A percentile compares a stretch with the other conserved stretches of the same genome.
phyloP scores from a whole-genome alignment of 352 stramenopile genomes.

The Globisporangium viniferum region DNA sequence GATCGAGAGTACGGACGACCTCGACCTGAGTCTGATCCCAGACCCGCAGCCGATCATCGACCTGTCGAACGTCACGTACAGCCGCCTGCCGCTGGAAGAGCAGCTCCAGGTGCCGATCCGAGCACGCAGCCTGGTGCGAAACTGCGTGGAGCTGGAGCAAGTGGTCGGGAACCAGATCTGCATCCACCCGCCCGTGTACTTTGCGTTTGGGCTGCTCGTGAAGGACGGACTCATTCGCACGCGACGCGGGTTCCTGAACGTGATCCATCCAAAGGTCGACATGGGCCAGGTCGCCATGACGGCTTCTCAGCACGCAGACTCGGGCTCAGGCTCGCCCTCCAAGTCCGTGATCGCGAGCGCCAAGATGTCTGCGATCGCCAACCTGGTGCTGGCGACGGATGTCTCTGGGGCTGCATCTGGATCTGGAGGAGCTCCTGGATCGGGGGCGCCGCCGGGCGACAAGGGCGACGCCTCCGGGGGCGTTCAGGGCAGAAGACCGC shows the following conservation, averaged over 20 bases:
- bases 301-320: conserved; percentile 22
- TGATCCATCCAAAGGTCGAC: conserved; percentile 52
- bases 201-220: conserved; percentile 46
- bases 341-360: conserved; percentile 3
- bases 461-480: not conserved
- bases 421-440: not conserved
- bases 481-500: conserved; percentile 15
- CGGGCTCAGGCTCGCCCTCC: conserved; percentile 6
- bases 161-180: conserved; percentile 28
- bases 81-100: conserved; percentile 50
- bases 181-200: conserved; percentile 49
- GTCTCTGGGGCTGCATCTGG: not conserved
- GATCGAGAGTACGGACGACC: conserved; percentile 14
- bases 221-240: conserved; percentile 45
- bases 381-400: conserved; percentile 9
- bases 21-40: not conserved
- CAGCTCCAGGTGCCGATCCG: conserved; percentile 41
- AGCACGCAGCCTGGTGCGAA: conserved; percentile 44
- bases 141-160: conserved; percentile 30
- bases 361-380: conserved; percentile 4
- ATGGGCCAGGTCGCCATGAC: not conserved
- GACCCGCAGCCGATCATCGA: not conserved
- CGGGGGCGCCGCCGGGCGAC: not conserved
- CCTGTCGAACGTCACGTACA: conserved; percentile 25
- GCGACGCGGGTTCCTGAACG: conserved; percentile 43